phyloP scores from a whole-genome alignment of 768 basidiomycete species.

The Lactarius tabidus region DNA sequence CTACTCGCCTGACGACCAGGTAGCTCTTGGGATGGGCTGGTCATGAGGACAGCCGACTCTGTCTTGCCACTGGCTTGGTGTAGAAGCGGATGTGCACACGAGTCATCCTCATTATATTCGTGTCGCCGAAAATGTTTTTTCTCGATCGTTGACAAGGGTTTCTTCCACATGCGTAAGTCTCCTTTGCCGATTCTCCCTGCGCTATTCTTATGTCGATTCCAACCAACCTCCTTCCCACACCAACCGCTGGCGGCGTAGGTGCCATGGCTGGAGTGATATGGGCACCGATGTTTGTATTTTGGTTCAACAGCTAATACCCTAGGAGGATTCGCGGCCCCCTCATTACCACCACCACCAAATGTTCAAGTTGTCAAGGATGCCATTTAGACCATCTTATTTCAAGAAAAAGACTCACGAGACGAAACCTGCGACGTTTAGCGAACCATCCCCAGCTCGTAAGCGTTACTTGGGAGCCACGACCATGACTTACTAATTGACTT shows the following conservation, averaged over 20 bases:
- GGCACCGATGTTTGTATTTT: neutral
- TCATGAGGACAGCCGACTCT: slow-evolving; percentile 32
- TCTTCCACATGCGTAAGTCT: no score
- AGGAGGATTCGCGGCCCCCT: neutral
- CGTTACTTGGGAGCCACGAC: neutral
- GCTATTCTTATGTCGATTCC: neutral
- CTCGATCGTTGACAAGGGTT: no score
- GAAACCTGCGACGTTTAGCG: neutral
- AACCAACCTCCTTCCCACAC: no score
- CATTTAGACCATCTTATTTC: neutral
- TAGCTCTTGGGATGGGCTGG: slow-evolving; percentile 38
- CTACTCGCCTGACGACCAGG: slow-evolving; percentile 40
- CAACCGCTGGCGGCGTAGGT: neutral
- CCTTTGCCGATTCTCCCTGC: no score
- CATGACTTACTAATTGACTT: neutral
- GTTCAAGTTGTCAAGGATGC: neutral
- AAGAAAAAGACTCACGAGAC: neutral
- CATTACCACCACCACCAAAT: neutral
- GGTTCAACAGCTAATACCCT: no score
- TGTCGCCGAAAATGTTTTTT: neutral
- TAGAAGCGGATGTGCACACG: neutral
- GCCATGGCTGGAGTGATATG: neutral
- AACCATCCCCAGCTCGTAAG: neutral
- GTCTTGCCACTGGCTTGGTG: no score
- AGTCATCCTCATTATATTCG: neutral